phyloP scores from a whole-genome alignment of 2,329 filamentous ascomycete species.

The Talaromyces sp. region DNA sequence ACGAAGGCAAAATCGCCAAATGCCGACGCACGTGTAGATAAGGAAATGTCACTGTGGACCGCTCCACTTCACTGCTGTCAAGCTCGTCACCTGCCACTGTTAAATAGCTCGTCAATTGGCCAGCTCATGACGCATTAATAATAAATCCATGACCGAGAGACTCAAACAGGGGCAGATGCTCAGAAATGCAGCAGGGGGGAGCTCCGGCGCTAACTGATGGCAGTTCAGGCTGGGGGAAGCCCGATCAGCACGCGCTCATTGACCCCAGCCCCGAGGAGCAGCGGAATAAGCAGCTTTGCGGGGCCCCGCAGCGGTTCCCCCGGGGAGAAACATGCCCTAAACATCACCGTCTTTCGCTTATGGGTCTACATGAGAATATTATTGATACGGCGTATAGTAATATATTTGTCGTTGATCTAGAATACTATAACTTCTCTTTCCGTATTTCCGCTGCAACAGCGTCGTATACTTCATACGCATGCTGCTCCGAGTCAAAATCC shows the following conservation, averaged over 20 bases:
- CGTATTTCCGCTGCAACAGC: slow-evolving; percentile 14
- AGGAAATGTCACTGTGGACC: neutral
- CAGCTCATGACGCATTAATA: neutral
- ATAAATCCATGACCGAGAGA: neutral
- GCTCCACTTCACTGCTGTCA: neutral
- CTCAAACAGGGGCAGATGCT: neutral
- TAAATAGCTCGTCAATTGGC: neutral
- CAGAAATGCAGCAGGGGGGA: neutral
- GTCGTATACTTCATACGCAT: slow-evolving; percentile 20
- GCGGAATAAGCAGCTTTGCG: neutral
- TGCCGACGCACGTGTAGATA: neutral
- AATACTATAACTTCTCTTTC: neutral
- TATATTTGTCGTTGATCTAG: neutral
- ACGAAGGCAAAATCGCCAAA: neutral
- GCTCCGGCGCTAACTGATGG: neutral
- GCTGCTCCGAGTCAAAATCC: slow-evolving; percentile 19
- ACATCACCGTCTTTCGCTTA: neutral
- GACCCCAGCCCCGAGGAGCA: neutral
- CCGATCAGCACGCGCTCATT: neutral
- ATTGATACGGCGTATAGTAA: neutral
- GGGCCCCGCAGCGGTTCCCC: neutral
- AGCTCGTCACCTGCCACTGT: neutral
- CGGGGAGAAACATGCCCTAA: neutral
- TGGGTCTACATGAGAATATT: neutral
- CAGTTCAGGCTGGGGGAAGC: neutral